Conservation (phyloP, 75 land plant genomes). For the Cunninghamia lanceolata region DNA sequence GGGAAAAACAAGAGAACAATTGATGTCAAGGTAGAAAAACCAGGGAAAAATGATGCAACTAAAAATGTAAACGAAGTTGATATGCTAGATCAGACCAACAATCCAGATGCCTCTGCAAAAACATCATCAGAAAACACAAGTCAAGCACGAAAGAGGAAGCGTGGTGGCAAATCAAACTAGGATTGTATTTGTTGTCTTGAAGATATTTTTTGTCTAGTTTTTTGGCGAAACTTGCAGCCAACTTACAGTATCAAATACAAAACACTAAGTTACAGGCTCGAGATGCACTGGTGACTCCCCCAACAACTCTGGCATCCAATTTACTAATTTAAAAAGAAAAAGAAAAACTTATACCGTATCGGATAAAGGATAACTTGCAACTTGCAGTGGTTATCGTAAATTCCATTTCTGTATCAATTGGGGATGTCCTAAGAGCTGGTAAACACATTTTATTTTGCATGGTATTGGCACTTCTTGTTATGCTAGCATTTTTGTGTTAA, state of each 20-base stretch:
- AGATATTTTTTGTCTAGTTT: neutral
- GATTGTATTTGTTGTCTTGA: neutral
- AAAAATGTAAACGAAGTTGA: neutral
- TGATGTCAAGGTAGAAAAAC: neutral
- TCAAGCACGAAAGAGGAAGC: neutral
- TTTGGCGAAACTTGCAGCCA: neutral
- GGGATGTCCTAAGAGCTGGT: neutral
- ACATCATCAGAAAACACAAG: slow-evolving; percentile 3
- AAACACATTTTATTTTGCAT: neutral
- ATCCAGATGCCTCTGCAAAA: neutral
- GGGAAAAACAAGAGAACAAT: neutral
- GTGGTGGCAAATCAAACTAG: slow-evolving; percentile 8
- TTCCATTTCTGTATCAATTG: neutral
- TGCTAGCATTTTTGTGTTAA: neutral
- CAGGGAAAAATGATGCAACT: neutral
- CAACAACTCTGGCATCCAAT: too few relatives aligned
- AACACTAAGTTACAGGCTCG: neutral
- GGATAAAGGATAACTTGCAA: neutral
- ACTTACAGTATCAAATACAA: neutral
- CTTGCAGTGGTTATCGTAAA: neutral
- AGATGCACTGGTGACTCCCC: too few relatives aligned
- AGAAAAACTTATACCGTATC: neutral
- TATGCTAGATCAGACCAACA: neutral
- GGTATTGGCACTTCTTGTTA: neutral
- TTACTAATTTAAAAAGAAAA: neutral